phyloP scores from a whole-genome alignment of 768 basidiomycete genomes.

The Nevesoporus exiguus region DNA sequence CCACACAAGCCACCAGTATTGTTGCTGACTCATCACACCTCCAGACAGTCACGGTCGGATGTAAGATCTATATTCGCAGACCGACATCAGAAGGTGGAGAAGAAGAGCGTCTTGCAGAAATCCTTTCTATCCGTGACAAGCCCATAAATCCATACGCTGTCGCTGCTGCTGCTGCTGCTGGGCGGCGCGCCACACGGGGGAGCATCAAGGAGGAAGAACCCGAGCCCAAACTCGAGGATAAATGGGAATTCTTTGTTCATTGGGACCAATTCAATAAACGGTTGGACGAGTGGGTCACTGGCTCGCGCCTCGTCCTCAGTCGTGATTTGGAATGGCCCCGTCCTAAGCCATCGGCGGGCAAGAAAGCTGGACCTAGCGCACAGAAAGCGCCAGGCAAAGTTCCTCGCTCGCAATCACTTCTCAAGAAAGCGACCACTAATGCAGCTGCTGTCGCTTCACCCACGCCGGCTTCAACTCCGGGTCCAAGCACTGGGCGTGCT shows the following conservation, averaged over 20 bases:
- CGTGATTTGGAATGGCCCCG: slow-evolving; percentile 96
- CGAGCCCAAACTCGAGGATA: slow-evolving; percentile 63
- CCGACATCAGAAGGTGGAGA: slow-evolving; percentile 66
- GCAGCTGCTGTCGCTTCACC: slow-evolving; percentile 63
- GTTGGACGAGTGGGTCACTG: slow-evolving; percentile 94
- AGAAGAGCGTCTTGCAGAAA: slow-evolving; percentile 93
- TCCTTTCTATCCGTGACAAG: slow-evolving; percentile 91
- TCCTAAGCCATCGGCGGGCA: slow-evolving; percentile 63
- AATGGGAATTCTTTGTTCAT: slow-evolving; percentile 94
- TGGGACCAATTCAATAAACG: slow-evolving; percentile 99
- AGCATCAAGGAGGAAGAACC: slow-evolving; percentile 45
- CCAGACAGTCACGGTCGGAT: slow-evolving; percentile 86
- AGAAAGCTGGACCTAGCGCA: slow-evolving; percentile 45
- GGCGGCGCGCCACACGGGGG: slow-evolving; percentile 40
- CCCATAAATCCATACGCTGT: slow-evolving; percentile 56
- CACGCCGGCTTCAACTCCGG: slow-evolving; percentile 50
- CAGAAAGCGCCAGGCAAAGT: slow-evolving; percentile 63
- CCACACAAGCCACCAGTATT: slow-evolving; percentile 11
- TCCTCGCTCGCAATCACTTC: slow-evolving; percentile 52
- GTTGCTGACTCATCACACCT: slow-evolving; percentile 35
- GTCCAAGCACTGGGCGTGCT: slow-evolving; percentile 28
- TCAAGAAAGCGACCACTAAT: slow-evolving; percentile 70
- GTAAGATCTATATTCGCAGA: slow-evolving; percentile 91
- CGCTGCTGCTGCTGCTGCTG: not conserved
- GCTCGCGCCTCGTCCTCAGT: slow-evolving; percentile 76